Base-by-base conservation (phyloP, 2,329 filamentous ascomycete species). In the Diaporthe citri region DNA sequence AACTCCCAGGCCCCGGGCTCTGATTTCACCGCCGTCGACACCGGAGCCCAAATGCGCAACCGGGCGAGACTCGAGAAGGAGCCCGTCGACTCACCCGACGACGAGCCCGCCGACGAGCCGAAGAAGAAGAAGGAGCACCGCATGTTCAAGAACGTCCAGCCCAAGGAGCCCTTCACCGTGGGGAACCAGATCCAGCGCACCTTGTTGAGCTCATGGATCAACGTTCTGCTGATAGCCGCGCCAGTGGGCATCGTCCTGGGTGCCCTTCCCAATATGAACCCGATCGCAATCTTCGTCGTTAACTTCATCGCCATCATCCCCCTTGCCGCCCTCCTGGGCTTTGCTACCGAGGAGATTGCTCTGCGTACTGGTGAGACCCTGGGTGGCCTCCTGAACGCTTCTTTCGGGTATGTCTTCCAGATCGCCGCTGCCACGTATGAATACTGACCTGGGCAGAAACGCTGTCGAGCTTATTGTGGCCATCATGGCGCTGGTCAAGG, bases 241-340 rank as follows among this genome's bases (percentile, higher is more conserved):
- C 96, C 96, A 0, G 90, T 92, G 46, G 96, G 96, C 75, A 95
- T 98, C 79, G 93, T 90, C 2, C 83, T 96, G 71, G 90, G 94
- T 79, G 95, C 93, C 80, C 85, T 91, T 25, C 78, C 80, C 6
- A 79, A 82, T 15, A 85, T 93, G 70, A 87, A 89, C 80, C 86
- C 88, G 4, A 87, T 93, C 74, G 89, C 88, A 43, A 87, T 97
- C 62, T 98, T 98, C 80, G 90, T 96, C 73, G 90, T 98, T 84
- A 98, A 98, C 86, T 98, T 98, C 80, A 90, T 98, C 77, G 96
- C 96, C 76, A 97, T 98, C 78, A 92, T 98, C 71, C 95, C 95
- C 0, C 88, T 98, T 57, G 96, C 96, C 3, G 94, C 93, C 20
- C 92, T 98, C 87, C 88, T 98, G 34, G 93, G 94, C 79, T 97